phyloP scores from a whole-genome alignment of 805 yeast genomes.

The Cyberlindnera mississippiensis region DNA sequence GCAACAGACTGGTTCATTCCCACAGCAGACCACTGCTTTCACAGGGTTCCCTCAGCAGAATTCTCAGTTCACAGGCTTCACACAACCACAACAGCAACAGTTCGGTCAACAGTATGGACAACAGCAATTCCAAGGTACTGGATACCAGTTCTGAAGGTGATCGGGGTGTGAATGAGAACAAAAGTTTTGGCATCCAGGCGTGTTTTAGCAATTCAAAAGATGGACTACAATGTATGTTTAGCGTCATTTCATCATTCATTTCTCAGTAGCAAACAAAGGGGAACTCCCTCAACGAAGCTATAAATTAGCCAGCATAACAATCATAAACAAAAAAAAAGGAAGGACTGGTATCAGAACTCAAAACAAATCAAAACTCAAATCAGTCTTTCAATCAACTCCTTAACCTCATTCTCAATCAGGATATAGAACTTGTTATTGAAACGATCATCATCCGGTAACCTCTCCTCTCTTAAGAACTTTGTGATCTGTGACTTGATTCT shows the following conservation, averaged over 20 bases:
- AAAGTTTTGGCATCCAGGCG: no score
- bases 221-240: no score
- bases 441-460: conserved; percentile 28
- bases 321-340: neutral
- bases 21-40: no score
- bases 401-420: conserved; percentile 27
- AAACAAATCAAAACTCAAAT: conserved; percentile 4
- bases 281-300: no score
- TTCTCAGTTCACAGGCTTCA: no score
- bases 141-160: no score
- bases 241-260: conserved; percentile 4
- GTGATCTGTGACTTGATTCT: conserved; percentile 28
- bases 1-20: no score
- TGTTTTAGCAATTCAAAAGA: no score
- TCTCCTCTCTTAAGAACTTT: conserved; percentile 27
- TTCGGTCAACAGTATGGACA: neutral
- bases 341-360: neutral
- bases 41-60: no score
- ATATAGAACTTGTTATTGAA: conserved; percentile 28
- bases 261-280: no score
- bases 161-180: no score
- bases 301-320: no score
- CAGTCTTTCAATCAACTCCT: conserved; percentile 27
- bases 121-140: neutral
- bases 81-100: neutral